These are phyloP conservation scores for Calendula officinalis DNA, from an alignment of 129 eudicot species.

Conservation along the genomic window DNA sequence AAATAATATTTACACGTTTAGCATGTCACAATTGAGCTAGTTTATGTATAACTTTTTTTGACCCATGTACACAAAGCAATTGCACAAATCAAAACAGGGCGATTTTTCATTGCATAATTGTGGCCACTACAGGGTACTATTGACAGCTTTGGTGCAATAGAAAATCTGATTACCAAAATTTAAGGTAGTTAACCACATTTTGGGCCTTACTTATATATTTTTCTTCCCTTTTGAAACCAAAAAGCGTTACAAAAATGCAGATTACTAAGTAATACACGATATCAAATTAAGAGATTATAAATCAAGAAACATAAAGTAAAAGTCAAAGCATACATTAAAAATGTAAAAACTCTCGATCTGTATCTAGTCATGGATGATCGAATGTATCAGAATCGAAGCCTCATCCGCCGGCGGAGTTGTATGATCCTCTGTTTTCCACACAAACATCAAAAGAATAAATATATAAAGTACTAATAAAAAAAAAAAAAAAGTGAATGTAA, in stretches of 20 bases:
- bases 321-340: constrained; percentile 3
- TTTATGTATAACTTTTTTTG: too few species aligned
- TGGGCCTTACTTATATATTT: too few species aligned
- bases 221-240: not conserved
- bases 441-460: not conserved
- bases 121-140: too few species aligned
- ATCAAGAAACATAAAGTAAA: not conserved
- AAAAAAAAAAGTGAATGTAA: not conserved
- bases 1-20: too few species aligned
- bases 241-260: not conserved
- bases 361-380: constrained; percentile 69
- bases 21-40: too few species aligned
- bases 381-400: constrained; percentile 70
- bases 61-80: too few species aligned
- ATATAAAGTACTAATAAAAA: not conserved
- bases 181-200: too few species aligned
- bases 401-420: constrained; percentile 56
- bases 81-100: too few species aligned
- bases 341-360: not conserved
- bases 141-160: too few species aligned
- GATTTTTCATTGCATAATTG: too few species aligned
- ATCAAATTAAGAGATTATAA: not conserved
- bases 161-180: too few species aligned
- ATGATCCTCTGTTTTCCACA: constrained; percentile 37
- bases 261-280: too few species aligned